Evolutionary conservation across 78 protist genomes (phyloP).

Genomic region (Cyanophora paradoxa): DNA sequence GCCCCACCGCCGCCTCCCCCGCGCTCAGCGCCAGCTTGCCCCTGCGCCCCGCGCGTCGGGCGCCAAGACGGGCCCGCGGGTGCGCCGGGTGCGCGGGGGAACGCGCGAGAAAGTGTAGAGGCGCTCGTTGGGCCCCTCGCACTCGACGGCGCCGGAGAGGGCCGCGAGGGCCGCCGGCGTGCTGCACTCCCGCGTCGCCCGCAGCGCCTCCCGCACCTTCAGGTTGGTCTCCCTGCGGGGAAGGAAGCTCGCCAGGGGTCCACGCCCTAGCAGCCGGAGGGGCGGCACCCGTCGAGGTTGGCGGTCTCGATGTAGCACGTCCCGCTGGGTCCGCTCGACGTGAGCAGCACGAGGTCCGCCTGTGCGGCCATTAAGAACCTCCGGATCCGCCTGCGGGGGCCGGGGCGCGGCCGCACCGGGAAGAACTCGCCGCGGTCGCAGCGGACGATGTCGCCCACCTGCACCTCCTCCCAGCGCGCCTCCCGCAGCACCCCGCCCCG

Average conservation of each 20-base stretch:
- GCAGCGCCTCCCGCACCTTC: constrained; percentile 19
- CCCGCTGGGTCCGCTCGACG: constrained; percentile 59
- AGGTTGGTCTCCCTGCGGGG: constrained; percentile 51
- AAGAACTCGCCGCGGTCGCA: constrained; percentile 45
- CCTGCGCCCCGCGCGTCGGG: too few species aligned
- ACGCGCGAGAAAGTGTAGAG: constrained; percentile 4
- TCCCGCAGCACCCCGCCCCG: neutral
- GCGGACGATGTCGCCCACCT: constrained; percentile 63
- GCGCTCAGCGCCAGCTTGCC: neutral
- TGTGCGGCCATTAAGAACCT: too few species aligned
- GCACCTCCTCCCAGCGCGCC: constrained; percentile 9
- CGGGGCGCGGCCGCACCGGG: too few species aligned
- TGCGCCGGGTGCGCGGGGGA: neutral
- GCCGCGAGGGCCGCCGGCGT: neutral
- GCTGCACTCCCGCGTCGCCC: neutral
- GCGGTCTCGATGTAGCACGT: constrained; percentile 83
- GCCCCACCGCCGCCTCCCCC: neutral
- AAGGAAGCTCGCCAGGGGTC: too few species aligned
- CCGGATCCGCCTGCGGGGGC: too few species aligned
- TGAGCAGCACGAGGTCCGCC: constrained; percentile 71
- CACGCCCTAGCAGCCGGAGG: too few species aligned
- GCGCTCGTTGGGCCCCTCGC: constrained; percentile 29
- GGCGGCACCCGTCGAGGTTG: constrained; percentile 70
- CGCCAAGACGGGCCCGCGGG: too few species aligned
- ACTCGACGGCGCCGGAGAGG: constrained; percentile 2